A percentile compares a stretch with the other conserved stretches of the same genome.
These are phyloP conservation scores for Yamadazyma tumulicola DNA, from an alignment of 805 yeast genomes.

Conservation along the genomic window DNA sequence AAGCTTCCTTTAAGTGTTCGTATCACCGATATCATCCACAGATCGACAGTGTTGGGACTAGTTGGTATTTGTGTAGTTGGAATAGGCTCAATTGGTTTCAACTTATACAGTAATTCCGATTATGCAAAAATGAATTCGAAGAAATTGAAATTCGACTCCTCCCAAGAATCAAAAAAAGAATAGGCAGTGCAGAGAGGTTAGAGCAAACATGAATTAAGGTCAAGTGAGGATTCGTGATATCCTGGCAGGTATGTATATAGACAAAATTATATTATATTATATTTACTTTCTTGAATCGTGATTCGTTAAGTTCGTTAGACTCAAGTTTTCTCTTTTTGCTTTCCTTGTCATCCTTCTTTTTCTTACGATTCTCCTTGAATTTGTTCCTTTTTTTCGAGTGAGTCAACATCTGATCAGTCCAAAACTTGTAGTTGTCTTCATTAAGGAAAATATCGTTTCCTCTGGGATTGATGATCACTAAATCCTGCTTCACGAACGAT, in stretches of 20 bases:
- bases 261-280: not conserved
- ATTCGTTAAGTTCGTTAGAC: slow-evolving; percentile 1
- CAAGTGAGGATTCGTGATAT: too few species aligned
- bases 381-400: slow-evolving; percentile 23
- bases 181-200: too few species aligned
- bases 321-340: not conserved
- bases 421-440: slow-evolving; percentile 11
- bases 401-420: slow-evolving; percentile 12
- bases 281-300: too few species aligned
- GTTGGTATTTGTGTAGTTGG: slow-evolving; percentile 42
- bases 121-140: slow-evolving; percentile 38
- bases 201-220: not conserved
- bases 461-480: slow-evolving; percentile 30
- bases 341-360: slow-evolving; percentile 1
- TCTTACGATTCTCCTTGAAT: slow-evolving; percentile 4
- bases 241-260: too few species aligned
- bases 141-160: slow-evolving; percentile 38
- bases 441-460: slow-evolving; percentile 3
- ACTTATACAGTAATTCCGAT: slow-evolving; percentile 42
- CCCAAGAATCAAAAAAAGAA: too few species aligned
- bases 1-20: slow-evolving; percentile 42
- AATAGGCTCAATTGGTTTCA: slow-evolving; percentile 35
- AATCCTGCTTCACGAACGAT: slow-evolving; percentile 22
- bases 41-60: slow-evolving; percentile 39
- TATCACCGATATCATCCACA: slow-evolving; percentile 41